Percentiles rank a stretch among this genome's conserved stretches.
Conservation (phyloP, 495 filamentous ascomycete genomes). For the Neurospora sp. region DNA sequence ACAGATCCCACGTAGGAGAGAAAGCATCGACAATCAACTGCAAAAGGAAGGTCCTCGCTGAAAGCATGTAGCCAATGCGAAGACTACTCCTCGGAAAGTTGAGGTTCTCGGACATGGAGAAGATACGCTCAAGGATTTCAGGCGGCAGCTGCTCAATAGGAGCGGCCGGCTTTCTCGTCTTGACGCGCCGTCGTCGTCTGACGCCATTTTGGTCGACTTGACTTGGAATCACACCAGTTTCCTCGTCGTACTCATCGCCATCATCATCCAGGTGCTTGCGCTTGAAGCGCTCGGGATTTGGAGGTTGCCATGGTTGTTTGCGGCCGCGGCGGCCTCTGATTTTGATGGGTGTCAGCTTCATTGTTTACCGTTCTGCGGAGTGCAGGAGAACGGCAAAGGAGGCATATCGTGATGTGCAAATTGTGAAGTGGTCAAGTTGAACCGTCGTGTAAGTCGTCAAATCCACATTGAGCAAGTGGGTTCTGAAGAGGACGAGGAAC, state of each 20-base stretch:
- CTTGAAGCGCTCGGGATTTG: conserved; percentile 1
- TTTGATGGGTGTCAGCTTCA: conserved; percentile 18
- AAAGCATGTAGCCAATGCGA: conserved; percentile 26
- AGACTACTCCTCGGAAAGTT: conserved; percentile 27
- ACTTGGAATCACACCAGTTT: not conserved
- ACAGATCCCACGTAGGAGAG: conserved; percentile 28
- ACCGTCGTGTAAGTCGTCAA: not conserved
- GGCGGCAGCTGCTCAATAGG: conserved; percentile 27
- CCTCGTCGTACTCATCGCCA: not conserved
- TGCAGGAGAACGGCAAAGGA: not conserved
- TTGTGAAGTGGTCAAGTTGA: not conserved
- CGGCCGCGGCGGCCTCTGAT: conserved; percentile 13
- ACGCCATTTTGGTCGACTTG: not conserved
- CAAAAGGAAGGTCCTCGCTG: conserved; percentile 13
- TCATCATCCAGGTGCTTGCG: not conserved
- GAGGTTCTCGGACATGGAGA: conserved; percentile 28
- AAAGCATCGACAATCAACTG: conserved; percentile 25
- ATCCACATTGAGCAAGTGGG: not conserved
- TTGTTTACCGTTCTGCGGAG: not conserved
- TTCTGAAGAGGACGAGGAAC: not conserved
- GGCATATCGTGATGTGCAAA: not conserved
- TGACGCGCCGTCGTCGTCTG: not conserved
- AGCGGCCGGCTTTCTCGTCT: conserved; percentile 13
- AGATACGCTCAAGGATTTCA: conserved; percentile 34
- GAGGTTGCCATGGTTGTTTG: conserved; percentile 10